Conservation (phyloP, 108 stramenopile genomes). For the Nitzschia sp. region DNA sequence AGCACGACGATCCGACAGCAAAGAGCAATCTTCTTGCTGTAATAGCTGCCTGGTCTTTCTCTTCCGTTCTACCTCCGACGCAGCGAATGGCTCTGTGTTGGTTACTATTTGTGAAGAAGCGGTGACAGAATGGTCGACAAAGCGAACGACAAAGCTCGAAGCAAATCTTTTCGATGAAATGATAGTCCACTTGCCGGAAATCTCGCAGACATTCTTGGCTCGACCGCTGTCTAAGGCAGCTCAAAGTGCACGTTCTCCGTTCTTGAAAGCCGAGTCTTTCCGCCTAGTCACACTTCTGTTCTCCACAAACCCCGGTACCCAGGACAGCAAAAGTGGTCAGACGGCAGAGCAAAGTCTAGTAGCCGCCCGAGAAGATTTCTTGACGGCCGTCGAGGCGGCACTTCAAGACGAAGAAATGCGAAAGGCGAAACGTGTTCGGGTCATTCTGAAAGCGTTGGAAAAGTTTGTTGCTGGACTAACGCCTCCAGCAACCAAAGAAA, state of each 20-base stretch:
- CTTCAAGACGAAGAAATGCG: slow-evolving; percentile 54
- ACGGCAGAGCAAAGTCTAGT: slow-evolving; percentile 14
- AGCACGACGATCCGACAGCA: slow-evolving; percentile 35
- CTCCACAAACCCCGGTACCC: slow-evolving; percentile 9
- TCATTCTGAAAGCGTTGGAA: slow-evolving; percentile 49
- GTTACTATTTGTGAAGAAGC: slow-evolving; percentile 21
- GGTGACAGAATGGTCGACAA: slow-evolving; percentile 74
- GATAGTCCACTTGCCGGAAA: slow-evolving; percentile 46
- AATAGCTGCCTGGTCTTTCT: slow-evolving; percentile 51
- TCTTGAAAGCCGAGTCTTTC: slow-evolving; percentile 67
- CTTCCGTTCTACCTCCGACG: slow-evolving; percentile 44
- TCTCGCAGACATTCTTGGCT: slow-evolving; percentile 42
- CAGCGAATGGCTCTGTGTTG: slow-evolving; percentile 30
- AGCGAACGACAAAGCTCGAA: slow-evolving; percentile 56
- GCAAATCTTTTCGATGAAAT: slow-evolving; percentile 71
- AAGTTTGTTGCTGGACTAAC: slow-evolving; percentile 39
- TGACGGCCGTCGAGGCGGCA: slow-evolving; percentile 21
- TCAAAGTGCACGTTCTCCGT: slow-evolving; percentile 50
- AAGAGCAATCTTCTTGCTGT: slow-evolving; percentile 62
- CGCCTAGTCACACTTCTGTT: slow-evolving; percentile 48
- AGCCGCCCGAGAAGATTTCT: slow-evolving; percentile 2
- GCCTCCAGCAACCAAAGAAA: neutral
- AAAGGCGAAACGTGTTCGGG: slow-evolving; percentile 49
- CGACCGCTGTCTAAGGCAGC: slow-evolving; percentile 47
- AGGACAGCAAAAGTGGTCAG: slow-evolving; percentile 12